These are phyloP conservation scores for Aegilops sharonensis DNA, from an alignment of 176 grass and related monocot species.

Conservation along the genomic window DNA sequence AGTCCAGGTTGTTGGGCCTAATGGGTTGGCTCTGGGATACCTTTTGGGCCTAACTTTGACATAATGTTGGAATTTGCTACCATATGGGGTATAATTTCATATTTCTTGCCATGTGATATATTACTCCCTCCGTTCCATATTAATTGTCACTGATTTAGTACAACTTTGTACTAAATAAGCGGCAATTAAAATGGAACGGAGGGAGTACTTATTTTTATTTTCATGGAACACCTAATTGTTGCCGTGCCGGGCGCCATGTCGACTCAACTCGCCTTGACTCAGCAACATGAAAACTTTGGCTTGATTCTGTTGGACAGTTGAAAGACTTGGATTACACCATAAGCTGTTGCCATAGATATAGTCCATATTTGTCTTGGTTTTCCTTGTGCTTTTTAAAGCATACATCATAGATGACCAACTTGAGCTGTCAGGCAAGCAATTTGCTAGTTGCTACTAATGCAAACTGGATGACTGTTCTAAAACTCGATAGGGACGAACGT, in stretches of 20 bases:
- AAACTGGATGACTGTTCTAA: background rate
- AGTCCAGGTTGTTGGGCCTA: background rate
- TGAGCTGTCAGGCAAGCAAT: background rate
- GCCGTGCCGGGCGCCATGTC: background rate
- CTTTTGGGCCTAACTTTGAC: background rate
- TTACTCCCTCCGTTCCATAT: background rate
- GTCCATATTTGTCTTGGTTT: background rate
- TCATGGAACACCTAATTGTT: background rate
- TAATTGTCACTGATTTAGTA: no score
- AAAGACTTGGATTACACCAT: background rate
- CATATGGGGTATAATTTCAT: background rate
- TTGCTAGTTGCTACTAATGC: background rate
- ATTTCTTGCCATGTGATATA: background rate
- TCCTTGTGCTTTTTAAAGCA: background rate
- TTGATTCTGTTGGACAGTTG: background rate
- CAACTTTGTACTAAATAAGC: no score
- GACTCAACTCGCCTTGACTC: background rate
- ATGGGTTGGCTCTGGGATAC: background rate
- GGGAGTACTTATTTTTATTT: background rate
- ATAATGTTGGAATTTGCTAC: background rate
- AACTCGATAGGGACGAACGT: background rate
- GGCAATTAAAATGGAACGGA: no score
- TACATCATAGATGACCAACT: slow-evolving; percentile 19
- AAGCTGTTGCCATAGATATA: background rate
- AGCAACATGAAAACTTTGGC: background rate